Percentiles rank a stretch among this genome's conserved stretches.
Conservation (phyloP, 2,329 filamentous ascomycete species). For the Byssothecium circinans region DNA sequence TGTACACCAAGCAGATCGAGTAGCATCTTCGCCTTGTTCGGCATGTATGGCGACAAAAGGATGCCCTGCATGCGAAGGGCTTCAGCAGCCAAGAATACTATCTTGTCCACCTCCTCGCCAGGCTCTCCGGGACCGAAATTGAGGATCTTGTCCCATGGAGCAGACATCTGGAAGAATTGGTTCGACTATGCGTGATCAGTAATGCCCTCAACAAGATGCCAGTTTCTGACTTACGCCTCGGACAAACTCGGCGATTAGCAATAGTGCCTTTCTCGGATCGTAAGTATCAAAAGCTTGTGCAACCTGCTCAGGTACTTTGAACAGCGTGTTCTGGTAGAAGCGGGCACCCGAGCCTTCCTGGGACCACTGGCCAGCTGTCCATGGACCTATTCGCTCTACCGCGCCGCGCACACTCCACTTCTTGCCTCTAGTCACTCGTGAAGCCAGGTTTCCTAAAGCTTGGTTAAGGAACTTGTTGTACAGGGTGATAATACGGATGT, state of each 20-base stretch:
- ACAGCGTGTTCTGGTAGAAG: conserved; percentile 45
- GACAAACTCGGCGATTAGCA: conserved; percentile 30
- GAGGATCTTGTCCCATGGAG: conserved; percentile 68
- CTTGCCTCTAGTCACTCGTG: conserved; percentile 68
- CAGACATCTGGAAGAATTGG: conserved; percentile 63
- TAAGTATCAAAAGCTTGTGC: conserved; percentile 27
- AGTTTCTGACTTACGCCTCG: conserved; percentile 25
- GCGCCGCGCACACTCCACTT: conserved; percentile 68
- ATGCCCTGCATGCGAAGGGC: conserved; percentile 78
- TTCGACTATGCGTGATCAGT: conserved; percentile 59
- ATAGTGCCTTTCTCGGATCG: conserved; percentile 32
- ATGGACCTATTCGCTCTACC: conserved; percentile 48
- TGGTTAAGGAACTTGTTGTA: conserved; percentile 80
- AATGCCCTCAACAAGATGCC: neutral
- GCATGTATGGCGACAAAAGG: conserved; percentile 88
- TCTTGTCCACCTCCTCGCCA: conserved; percentile 40
- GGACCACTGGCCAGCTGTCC: conserved; percentile 30
- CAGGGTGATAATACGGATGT: conserved; percentile 69
- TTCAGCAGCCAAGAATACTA: conserved; percentile 74
- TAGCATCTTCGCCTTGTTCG: conserved; percentile 69
- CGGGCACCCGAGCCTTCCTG: conserved; percentile 28
- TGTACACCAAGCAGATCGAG: conserved; percentile 78
- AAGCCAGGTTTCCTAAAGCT: conserved; percentile 78
- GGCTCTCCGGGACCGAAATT: conserved; percentile 27
- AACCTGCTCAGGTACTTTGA: conserved; percentile 20